Percentiles rank a stretch among this genome's conserved stretches.
phyloP scores from a whole-genome alignment of 2,329 filamentous ascomycete species.

The Falciphora oryzae region DNA sequence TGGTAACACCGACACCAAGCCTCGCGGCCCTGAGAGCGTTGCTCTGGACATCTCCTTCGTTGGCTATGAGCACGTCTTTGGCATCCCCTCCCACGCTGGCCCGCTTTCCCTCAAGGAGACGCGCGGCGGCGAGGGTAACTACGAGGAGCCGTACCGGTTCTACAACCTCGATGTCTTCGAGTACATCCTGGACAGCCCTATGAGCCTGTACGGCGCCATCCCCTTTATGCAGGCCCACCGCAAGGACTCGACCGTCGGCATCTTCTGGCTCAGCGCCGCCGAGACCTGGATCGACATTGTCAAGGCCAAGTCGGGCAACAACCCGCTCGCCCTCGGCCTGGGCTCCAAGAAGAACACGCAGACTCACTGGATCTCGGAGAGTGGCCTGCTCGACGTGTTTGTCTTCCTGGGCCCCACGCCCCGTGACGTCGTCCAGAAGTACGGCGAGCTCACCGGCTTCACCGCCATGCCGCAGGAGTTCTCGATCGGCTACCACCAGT shows the following conservation, averaged over 20 bases:
- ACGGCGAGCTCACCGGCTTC: constrained; percentile 85
- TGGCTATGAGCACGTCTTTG: constrained; percentile 87
- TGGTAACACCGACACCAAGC: constrained; percentile 91
- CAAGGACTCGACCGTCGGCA: constrained; percentile 86
- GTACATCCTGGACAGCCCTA: constrained; percentile 93
- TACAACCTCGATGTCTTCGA: constrained; percentile 98
- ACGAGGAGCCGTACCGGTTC: constrained; percentile 83
- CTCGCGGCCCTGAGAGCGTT: constrained; percentile 88
- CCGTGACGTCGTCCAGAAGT: constrained; percentile 72
- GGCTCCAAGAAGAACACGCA: constrained; percentile 68
- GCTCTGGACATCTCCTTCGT: constrained; percentile 88
- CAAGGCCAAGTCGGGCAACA: constrained; percentile 68
- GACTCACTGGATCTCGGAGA: constrained; percentile 96
- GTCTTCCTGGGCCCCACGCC: constrained; percentile 89
- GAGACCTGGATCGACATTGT: constrained; percentile 97
- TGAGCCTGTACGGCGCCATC: constrained; percentile 97
- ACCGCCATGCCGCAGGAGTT: constrained; percentile 91
- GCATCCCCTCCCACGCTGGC: constrained; percentile 89
- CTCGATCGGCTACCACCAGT: constrained; percentile 91
- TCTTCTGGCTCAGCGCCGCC: constrained; percentile 96
- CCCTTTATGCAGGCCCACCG: constrained; percentile 97
- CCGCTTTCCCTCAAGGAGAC: constrained; percentile 86
- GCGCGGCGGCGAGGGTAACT: constrained; percentile 78
- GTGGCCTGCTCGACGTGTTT: constrained; percentile 84
- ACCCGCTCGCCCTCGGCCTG: constrained; percentile 70